phyloP scores from a whole-genome alignment of 768 basidiomycete genomes.

The Tricholoma bakamatsutake region DNA sequence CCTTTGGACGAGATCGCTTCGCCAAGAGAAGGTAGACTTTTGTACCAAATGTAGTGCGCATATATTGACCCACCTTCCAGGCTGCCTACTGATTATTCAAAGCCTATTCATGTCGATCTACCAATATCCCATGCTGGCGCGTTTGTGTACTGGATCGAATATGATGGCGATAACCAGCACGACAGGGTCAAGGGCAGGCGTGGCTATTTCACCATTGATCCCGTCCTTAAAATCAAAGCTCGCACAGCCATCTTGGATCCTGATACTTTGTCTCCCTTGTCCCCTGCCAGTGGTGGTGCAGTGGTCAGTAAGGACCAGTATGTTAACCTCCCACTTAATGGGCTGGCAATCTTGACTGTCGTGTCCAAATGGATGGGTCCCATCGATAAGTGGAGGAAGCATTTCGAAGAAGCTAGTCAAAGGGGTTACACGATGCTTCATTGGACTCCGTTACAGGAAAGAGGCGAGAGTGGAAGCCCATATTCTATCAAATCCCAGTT shows the following conservation, averaged over 20 bases:
- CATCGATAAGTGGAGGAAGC: conserved; percentile 65
- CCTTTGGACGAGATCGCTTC: conserved; percentile 71
- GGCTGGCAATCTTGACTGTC: conserved; percentile 81
- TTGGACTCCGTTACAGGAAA: conserved; percentile 90
- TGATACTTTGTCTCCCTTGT: conserved; percentile 41
- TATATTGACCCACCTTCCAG: conserved; percentile 33
- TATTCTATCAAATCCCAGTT: conserved; percentile 91
- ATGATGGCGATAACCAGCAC: conserved; percentile 56
- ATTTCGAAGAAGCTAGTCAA: conserved; percentile 79
- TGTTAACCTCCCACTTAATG: conserved; percentile 78
- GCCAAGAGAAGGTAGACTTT: conserved; percentile 60
- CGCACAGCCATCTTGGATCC: conserved; percentile 69
- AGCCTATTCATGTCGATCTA: conserved; percentile 89
- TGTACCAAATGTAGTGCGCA: conserved; percentile 7
- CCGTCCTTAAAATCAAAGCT: conserved; percentile 69
- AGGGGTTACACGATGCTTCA: conserved; percentile 98
- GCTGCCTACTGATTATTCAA: conserved; percentile 80
- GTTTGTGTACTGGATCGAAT: conserved; percentile 93
- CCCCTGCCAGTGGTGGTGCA: conserved; percentile 47
- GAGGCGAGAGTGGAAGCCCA: conserved; percentile 85
- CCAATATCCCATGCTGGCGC: conserved; percentile 97
- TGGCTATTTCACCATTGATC: conserved; percentile 97
- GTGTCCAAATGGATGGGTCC: conserved; percentile 99
- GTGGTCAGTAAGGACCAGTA: conserved; percentile 38
- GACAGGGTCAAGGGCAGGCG: conserved; percentile 74